Conservation (phyloP, 129 eudicot genomes). For the Apium graveolens region DNA sequence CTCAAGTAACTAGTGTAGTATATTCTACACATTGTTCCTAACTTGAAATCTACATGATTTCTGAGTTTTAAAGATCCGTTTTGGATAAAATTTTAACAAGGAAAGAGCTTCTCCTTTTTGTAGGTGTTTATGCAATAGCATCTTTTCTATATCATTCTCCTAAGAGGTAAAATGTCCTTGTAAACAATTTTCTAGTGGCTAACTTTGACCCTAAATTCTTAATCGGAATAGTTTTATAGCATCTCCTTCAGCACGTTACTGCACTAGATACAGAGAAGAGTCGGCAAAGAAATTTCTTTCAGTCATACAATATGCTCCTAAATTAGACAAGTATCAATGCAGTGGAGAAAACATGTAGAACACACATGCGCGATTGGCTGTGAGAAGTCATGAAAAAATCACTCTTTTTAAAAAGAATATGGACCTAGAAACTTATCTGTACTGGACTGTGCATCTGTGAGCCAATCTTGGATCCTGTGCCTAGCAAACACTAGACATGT, state of each 20-base stretch:
- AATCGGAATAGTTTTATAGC: neutral
- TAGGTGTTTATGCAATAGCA: neutral
- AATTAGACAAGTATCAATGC: neutral
- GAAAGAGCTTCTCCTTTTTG: neutral
- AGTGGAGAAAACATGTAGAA: neutral
- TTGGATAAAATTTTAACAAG: neutral
- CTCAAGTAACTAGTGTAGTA: neutral
- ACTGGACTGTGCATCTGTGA: neutral
- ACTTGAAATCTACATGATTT: neutral
- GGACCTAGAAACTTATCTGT: neutral
- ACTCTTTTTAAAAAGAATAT: neutral
- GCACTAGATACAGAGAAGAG: neutral
- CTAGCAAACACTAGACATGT: neutral
- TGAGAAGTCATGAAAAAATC: neutral
- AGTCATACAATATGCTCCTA: neutral
- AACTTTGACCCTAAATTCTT: neutral
- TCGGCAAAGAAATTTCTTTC: neutral
- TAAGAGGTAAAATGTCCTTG: neutral
- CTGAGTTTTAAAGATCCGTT: neutral
- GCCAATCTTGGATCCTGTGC: neutral
- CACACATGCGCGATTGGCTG: neutral
- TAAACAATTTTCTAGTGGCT: neutral
- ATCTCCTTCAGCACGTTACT: neutral
- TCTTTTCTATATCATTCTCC: neutral
- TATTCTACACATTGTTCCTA: neutral